phyloP scores from a whole-genome alignment of 805 yeast genomes.

The Metschnikowia dekortorum region DNA sequence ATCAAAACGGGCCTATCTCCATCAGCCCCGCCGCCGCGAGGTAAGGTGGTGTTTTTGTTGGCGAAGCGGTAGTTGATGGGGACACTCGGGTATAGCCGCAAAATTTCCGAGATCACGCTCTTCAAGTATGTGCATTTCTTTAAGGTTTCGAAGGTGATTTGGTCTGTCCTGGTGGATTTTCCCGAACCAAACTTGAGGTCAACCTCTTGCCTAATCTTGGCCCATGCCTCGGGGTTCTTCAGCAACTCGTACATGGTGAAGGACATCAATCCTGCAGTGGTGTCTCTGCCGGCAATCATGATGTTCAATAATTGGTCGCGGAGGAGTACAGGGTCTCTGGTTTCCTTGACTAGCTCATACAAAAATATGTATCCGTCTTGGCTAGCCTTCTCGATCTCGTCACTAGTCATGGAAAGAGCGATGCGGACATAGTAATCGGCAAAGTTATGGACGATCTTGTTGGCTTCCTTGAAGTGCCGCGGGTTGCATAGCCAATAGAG shows the following conservation, averaged over 20 bases:
- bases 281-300: slow-evolving; percentile 17
- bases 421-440: slow-evolving; percentile 6
- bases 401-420: slow-evolving; percentile 6
- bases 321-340: slow-evolving; percentile 10
- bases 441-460: slow-evolving; percentile 11
- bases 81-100: slow-evolving; percentile 51
- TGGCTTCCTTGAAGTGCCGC: slow-evolving; percentile 2
- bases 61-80: slow-evolving; percentile 46
- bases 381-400: slow-evolving; percentile 7
- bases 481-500: slow-evolving; percentile 11
- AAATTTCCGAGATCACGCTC: slow-evolving; percentile 43
- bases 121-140: slow-evolving; percentile 44
- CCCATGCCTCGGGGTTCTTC: slow-evolving; percentile 27
- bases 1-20: slow-evolving; percentile 30
- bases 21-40: slow-evolving; percentile 46
- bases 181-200: slow-evolving; percentile 18
- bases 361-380: slow-evolving; percentile 9
- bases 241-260: slow-evolving; percentile 25
- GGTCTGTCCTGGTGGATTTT: slow-evolving; percentile 21
- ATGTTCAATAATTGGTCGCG: slow-evolving; percentile 15
- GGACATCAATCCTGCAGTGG: slow-evolving; percentile 14
- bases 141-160: slow-evolving; percentile 43
- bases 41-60: slow-evolving; percentile 42
- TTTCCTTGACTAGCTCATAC: slow-evolving; percentile 12
- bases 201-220: slow-evolving; percentile 26